Base-by-base conservation (phyloP, 768 basidiomycete genomes). In the Clitopilus hobsonii region DNA sequence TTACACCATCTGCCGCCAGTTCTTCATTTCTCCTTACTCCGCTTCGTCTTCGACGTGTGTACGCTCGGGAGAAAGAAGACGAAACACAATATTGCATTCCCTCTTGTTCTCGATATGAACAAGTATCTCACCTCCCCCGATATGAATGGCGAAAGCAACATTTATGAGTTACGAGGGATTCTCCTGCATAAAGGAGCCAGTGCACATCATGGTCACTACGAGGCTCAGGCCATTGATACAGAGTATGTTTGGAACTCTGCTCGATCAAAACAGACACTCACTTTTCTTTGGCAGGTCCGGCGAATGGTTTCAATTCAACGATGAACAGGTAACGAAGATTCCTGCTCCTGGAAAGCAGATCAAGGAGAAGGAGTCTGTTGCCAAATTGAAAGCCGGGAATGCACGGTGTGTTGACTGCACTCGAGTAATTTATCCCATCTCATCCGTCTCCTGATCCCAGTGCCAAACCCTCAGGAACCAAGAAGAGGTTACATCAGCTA, bases 271-370 rank as follows among this genome's bases (percentile, higher is more conserved):
- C 32, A 11, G 10, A 49, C 2, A 18, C n/a, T 49, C 27, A 54
- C 55, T 63, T 38, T 64, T 41, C 41, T 51, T 36, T 50, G 25
- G 49, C 54, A 92, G 89, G 51, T 77, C 77, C 49, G 68, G 78
- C 36, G 77, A 85, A 16, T 98, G 96, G 95, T 95, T 86, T 65
- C 85, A 88, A 57, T 98, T 93, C 70, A 94, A 96, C 61, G 96
- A 98, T 64, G 96, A 98, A 66, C 69, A 71, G 3, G 91, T 96
- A 3, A 85, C 84, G 0, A 80, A 76, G 61, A 82, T 87, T 54
- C 73, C 80, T 49, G 70, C 75, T 24, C 72, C 86, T 3, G 79
- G 79, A 25, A 77, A 82, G 50, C 62, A 32, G 61, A 71, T 65
- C 63, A 75, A 58, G 48, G 29, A 27, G 7, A 59, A 58, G 60